Conservation (phyloP, 768 basidiomycete species). For the Amanita fuliginea region DNA sequence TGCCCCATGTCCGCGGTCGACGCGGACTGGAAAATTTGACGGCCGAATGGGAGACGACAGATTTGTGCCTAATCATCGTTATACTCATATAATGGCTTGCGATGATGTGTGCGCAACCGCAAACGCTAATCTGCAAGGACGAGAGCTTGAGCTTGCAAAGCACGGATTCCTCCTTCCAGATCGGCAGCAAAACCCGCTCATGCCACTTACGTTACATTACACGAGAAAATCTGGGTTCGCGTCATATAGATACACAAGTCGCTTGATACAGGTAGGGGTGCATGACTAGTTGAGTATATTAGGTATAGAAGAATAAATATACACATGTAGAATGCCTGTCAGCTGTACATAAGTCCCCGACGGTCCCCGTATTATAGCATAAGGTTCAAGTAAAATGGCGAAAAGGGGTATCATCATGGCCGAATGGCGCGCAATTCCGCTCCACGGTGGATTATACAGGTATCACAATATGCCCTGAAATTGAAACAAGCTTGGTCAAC, state of each 20-base stretch:
- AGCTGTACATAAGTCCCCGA: background rate
- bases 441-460: background rate
- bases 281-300: background rate
- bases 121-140: background rate
- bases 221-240: background rate
- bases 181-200: background rate
- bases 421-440: background rate
- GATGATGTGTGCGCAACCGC: background rate
- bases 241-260: background rate
- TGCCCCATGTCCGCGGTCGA: background rate
- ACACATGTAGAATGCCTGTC: background rate
- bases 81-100: background rate
- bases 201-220: background rate
- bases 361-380: background rate
- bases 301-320: background rate
- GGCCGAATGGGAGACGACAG: background rate
- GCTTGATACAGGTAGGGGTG: background rate
- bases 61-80: background rate
- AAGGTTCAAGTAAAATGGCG: background rate
- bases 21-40: background rate
- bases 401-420: background rate
- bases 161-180: background rate
- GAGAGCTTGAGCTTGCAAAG: background rate
- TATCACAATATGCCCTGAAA: conserved; percentile 1
- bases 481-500: background rate